Evolutionary conservation across 306 rosid species (phyloP).

Genomic region (Cucumis cinereus): DNA sequence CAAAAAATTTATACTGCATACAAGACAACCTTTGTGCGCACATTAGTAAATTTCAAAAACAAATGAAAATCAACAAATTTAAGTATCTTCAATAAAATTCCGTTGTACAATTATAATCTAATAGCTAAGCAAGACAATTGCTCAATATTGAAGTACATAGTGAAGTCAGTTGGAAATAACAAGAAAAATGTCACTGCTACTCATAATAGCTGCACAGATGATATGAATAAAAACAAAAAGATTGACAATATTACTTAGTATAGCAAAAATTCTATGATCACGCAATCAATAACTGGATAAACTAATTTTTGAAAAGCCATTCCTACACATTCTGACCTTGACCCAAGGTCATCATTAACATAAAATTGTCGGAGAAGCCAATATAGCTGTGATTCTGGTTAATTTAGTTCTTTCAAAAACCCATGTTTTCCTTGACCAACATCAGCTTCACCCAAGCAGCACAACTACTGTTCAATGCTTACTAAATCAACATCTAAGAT

Average conservation of each 20-base stretch:
- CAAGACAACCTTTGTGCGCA: slow-evolving; percentile 13
- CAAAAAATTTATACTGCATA: slow-evolving; percentile 92
- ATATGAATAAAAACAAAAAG: background rate
- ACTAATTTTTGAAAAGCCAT: background rate
- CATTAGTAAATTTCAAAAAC: background rate
- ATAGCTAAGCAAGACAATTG: background rate
- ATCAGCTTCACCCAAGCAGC: background rate
- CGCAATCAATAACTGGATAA: background rate
- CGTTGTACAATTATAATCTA: background rate
- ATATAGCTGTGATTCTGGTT: background rate
- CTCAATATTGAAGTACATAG: background rate
- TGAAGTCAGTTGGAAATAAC: background rate
- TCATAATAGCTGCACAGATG: background rate
- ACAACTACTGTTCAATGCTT: background rate
- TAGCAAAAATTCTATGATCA: background rate
- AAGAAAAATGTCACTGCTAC: background rate
- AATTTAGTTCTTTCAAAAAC: background rate
- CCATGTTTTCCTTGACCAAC: background rate
- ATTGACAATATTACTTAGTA: background rate
- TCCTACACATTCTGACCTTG: background rate
- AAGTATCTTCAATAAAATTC: background rate
- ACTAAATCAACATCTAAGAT: background rate
- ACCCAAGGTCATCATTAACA: background rate
- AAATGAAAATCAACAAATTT: background rate
- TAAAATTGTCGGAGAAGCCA: background rate